Percentiles rank a stretch among this genome's conserved stretches.
Evolutionary conservation across 495 filamentous ascomycete genomes (phyloP).

Genomic region (Aspergillus cavernicola): DNA sequence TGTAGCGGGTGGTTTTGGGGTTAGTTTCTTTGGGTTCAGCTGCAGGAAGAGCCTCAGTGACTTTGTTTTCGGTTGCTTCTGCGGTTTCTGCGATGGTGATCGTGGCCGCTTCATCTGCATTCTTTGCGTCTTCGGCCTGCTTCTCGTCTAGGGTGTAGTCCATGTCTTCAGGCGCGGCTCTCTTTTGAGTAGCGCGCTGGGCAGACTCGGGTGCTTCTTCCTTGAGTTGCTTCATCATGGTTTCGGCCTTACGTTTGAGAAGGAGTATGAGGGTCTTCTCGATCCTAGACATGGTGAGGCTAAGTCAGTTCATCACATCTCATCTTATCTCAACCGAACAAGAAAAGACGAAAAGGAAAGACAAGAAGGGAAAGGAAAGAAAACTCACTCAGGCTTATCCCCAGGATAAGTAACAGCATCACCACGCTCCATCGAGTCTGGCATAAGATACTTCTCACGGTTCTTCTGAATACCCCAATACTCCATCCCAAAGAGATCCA

Average conservation of each 20-base stretch:
- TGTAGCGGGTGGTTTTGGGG: too few relatives aligned
- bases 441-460: slow-evolving; percentile 9
- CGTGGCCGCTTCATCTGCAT: too few relatives aligned
- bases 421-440: slow-evolving; percentile 3
- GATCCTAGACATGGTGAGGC: background rate
- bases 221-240: background rate
- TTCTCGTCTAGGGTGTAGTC: too few relatives aligned
- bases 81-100: too few relatives aligned
- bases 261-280: background rate
- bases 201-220: background rate
- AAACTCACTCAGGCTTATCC: slow-evolving; percentile 7
- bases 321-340: too few relatives aligned
- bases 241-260: background rate
- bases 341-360: background rate
- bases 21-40: too few relatives aligned
- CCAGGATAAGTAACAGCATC: slow-evolving; percentile 10
- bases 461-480: slow-evolving; percentile 12
- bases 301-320: too few relatives aligned
- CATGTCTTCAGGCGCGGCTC: too few relatives aligned
- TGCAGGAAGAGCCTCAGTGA: too few relatives aligned
- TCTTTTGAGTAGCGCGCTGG: background rate
- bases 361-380: background rate
- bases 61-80: too few relatives aligned
- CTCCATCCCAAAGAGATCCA: slow-evolving; percentile 2
- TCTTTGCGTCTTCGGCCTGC: too few relatives aligned